phyloP scores from a whole-genome alignment of 345 rosid genomes.

The Kandelia obovata region DNA sequence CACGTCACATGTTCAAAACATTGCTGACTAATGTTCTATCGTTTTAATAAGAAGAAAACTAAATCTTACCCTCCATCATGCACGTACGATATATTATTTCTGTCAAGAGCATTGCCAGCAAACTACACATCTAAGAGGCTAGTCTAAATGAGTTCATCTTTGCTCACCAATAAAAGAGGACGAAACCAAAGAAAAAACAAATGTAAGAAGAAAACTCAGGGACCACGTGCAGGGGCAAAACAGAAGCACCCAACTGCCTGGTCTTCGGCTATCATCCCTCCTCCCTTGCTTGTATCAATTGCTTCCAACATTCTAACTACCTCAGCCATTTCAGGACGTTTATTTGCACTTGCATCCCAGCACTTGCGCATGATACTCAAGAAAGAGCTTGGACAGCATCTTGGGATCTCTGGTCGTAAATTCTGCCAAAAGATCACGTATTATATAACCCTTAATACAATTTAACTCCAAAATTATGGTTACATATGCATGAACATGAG shows the following conservation, averaged over 20 bases:
- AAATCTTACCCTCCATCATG: too few species aligned
- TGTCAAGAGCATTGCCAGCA: background rate
- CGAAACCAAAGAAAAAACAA: background rate
- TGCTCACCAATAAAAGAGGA: background rate
- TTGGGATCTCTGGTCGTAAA: slow-evolving; percentile 77
- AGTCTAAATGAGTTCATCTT: background rate
- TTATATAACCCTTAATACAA: background rate
- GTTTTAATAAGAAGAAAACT: too few species aligned
- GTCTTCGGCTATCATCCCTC: slow-evolving; percentile 94
- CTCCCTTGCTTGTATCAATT: slow-evolving; percentile 80
- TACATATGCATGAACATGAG: background rate
- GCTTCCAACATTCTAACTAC: slow-evolving; percentile 80
- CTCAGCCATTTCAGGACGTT: slow-evolving; percentile 80
- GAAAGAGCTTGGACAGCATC: slow-evolving; percentile 74
- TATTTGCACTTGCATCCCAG: slow-evolving; percentile 75
- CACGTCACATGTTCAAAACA: too few species aligned
- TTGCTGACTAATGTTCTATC: too few species aligned
- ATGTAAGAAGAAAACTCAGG: slow-evolving; percentile 28
- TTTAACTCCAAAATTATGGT: slow-evolving; percentile 1
- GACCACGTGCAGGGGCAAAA: slow-evolving; percentile 71
- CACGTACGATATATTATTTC: too few species aligned
- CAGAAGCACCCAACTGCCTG: slow-evolving; percentile 62
- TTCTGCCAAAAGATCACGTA: slow-evolving; percentile 41
- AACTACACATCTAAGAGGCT: background rate
- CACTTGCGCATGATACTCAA: slow-evolving; percentile 71